A percentile compares a stretch with the other conserved stretches of the same genome.
Conservation (phyloP, 305 asterid genomes). For the Solanum hybrid region DNA sequence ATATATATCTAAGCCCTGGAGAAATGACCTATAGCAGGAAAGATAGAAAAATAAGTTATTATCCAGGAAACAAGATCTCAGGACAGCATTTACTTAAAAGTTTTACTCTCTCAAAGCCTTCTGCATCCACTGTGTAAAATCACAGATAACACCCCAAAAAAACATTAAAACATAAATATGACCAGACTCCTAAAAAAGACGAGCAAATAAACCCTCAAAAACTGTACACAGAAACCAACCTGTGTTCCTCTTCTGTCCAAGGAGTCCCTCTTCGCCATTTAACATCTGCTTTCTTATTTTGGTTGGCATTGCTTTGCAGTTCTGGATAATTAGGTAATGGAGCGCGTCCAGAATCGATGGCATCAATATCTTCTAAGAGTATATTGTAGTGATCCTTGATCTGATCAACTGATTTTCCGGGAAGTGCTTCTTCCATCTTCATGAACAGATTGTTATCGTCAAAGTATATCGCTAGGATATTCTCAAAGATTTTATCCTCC, state of each 20-base stretch:
- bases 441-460: background rate
- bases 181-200: background rate
- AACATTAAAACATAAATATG: too few species aligned
- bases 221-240: background rate
- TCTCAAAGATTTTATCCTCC: background rate
- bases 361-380: background rate
- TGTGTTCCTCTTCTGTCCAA: background rate
- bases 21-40: background rate
- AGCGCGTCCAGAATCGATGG: background rate
- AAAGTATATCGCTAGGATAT: background rate
- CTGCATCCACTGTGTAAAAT: too few species aligned
- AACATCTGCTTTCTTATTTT: background rate
- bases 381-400: background rate
- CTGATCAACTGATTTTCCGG: background rate
- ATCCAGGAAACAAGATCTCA: background rate
- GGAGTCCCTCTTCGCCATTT: background rate
- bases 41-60: background rate
- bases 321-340: background rate
- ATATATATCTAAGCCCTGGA: background rate
- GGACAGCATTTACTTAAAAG: too few species aligned
- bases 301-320: background rate
- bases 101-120: too few species aligned
- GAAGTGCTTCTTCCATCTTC: background rate
- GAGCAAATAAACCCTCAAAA: background rate
- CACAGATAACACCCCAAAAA: too few species aligned